Evolutionary conservation across 129 eudicot genomes (phyloP), one percentile per base, ranked within the genome.

Genomic region (Calendula officinalis): DNA sequence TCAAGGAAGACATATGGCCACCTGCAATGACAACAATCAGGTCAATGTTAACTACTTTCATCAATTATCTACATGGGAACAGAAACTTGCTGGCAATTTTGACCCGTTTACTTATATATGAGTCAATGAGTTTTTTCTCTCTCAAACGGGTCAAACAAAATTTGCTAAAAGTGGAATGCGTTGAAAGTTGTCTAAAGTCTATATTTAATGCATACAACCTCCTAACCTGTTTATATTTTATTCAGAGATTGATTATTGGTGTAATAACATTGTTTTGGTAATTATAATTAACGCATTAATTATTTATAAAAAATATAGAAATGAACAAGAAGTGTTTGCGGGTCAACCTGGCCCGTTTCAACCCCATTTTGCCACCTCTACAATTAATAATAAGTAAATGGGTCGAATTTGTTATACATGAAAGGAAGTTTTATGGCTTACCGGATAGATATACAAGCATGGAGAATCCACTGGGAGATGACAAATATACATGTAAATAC

Each of bases 1-100:
- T 92, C 99, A 14, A 92, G 86, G 71, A 92, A 92, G 47, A 84
- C 43, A 74, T 92, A 92, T 12, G 99, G 96, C 99, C 99, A 92
- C 77, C 99, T 92, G 89, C 73, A 63, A 63, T 59, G 77, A 46
- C 66, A 55, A 12, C 9, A 59, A 39, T 10, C 7, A 32, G 3
- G 34, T 57, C 2, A 12, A 66, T 49, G 17, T 48, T 66, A 48
- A 56, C 52, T 65, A 39, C 66, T 64, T 55, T 16, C 33, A 36
- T 8, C 4, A 53, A 56, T 43, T n/a, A 38, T 38, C 51, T 17
- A 41, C 8, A 64, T 7, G 66, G 30, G 22, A 38, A 8, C 9
- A n/a, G 12, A 22, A 41, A 27, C 33, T 53, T 38, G 51, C 51
- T 17, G 71, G 35, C 57, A 16, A 8, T 22, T 52, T 22, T 16